Evolutionary conservation across 163 green algal genomes (phyloP).

Genomic region (Botryococcus braunii): DNA sequence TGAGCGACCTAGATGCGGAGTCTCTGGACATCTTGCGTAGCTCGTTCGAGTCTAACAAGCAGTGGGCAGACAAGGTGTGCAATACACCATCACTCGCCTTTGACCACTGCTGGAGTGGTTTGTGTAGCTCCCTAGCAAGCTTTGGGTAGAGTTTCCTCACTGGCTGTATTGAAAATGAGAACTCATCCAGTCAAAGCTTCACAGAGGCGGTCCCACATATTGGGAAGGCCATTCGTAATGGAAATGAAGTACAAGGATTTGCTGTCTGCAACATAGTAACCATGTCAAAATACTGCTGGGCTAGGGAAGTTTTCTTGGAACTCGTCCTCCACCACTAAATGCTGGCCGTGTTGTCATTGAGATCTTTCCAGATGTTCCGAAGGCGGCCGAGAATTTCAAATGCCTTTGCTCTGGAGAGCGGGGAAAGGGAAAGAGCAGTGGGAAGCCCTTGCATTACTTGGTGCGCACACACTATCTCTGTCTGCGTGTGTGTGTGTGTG

Average conservation of each 20-base stretch:
- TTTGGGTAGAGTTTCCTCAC: background rate
- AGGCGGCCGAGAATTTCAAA: constrained; percentile 53
- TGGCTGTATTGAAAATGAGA: background rate
- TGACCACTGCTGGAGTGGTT: background rate
- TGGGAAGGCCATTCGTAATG: background rate
- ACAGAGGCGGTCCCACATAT: background rate
- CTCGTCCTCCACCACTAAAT: background rate
- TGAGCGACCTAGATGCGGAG: background rate
- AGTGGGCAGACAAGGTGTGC: background rate
- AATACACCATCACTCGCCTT: too few species aligned
- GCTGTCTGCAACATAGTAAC: background rate
- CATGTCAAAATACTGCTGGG: too few species aligned
- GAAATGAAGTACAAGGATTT: background rate
- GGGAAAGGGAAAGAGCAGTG: constrained; percentile 50
- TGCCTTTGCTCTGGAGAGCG: constrained; percentile 52
- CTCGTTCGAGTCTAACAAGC: background rate
- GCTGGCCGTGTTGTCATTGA: constrained; percentile 1
- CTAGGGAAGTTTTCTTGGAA: background rate
- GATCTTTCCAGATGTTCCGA: constrained; percentile 19
- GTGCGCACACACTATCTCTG: constrained; percentile 12
- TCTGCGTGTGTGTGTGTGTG: too few species aligned
- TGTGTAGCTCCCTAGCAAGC: background rate
- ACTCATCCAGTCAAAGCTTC: background rate
- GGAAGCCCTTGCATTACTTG: constrained; percentile 81
- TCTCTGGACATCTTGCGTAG: background rate